phyloP scores from a whole-genome alignment of 257 asterid species.

The Thymus quinquecostatus region DNA sequence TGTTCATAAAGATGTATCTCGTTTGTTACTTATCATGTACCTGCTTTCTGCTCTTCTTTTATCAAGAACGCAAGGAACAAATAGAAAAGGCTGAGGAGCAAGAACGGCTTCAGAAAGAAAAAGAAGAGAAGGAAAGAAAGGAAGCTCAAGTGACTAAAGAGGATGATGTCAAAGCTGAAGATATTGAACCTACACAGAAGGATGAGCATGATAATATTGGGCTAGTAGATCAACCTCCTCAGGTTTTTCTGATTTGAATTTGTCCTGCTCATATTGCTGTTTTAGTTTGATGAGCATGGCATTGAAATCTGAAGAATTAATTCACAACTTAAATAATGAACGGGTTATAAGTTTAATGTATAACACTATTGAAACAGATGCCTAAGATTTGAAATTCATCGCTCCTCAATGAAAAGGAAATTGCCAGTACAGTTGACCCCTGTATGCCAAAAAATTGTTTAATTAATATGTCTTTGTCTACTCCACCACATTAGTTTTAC shows the following conservation, averaged over 20 bases:
- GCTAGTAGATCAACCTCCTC: conserved; percentile 48
- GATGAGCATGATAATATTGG: conserved; percentile 52
- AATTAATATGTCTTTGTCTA: conserved; percentile 15
- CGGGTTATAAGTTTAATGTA: conserved; percentile 10
- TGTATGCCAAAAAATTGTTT: conserved; percentile 16
- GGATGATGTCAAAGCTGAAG: conserved; percentile 52
- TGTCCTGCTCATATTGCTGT: conserved; percentile 13
- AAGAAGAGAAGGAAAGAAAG: conserved; percentile 70
- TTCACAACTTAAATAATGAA: conserved; percentile 9
- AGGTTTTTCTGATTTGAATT: conserved; percentile 45
- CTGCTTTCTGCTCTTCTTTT: conserved; percentile 29
- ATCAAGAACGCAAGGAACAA: conserved; percentile 79
- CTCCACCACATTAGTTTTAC: conserved; percentile 19
- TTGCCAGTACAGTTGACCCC: background rate
- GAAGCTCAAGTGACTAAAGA: conserved; percentile 58
- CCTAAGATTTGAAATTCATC: background rate
- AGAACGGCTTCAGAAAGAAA: conserved; percentile 78
- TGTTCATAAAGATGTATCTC: conserved; percentile 17
- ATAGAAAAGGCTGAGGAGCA: conserved; percentile 93
- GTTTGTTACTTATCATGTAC: conserved; percentile 25
- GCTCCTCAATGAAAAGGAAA: conserved; percentile 11
- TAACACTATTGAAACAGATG: conserved; percentile 1
- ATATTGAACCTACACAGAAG: conserved; percentile 44
- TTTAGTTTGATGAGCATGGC: conserved; percentile 25
- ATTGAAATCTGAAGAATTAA: conserved; percentile 18